Evolutionary conservation across 495 filamentous ascomycete species (phyloP).

Genomic region (Penicillium riverlandense): DNA sequence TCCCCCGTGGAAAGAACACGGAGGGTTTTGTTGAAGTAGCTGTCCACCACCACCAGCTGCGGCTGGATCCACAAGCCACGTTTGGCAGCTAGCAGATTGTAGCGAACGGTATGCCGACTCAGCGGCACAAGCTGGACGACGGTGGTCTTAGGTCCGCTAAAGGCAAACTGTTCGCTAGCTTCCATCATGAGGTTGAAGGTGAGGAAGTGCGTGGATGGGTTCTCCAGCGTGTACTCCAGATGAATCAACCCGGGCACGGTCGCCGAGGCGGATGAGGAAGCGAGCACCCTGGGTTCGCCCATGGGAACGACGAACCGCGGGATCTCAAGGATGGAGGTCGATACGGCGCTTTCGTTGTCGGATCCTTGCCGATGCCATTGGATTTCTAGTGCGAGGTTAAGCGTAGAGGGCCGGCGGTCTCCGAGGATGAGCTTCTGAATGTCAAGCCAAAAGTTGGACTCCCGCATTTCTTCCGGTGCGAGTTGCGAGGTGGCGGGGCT

Average conservation of each 20-base stretch:
- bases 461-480: conserved; percentile 55
- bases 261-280: conserved; percentile 45
- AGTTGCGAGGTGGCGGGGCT: conserved; percentile 32
- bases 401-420: conserved; percentile 61
- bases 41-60: conserved; percentile 69
- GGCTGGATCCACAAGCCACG: conserved; percentile 65
- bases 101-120: conserved; percentile 61
- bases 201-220: conserved; percentile 87
- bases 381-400: conserved; percentile 71
- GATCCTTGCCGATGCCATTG: conserved; percentile 57
- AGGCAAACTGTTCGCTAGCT: conserved; percentile 83
- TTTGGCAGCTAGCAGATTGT: conserved; percentile 53
- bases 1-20: conserved; percentile 66
- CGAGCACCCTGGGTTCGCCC: conserved; percentile 83
- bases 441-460: conserved; percentile 62
- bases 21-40: conserved; percentile 82
- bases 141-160: conserved; percentile 78
- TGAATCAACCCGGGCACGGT: conserved; percentile 38
- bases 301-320: conserved; percentile 72
- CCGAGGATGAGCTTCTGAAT: conserved; percentile 70
- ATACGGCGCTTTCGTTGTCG: conserved; percentile 10
- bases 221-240: conserved; percentile 74
- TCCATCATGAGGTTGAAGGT: conserved; percentile 92
- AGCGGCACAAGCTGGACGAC: conserved; percentile 73
- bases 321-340: conserved; percentile 55